Base-by-base conservation (phyloP, 805 yeast genomes). In the Vanderwaltozyma yarrowii region DNA sequence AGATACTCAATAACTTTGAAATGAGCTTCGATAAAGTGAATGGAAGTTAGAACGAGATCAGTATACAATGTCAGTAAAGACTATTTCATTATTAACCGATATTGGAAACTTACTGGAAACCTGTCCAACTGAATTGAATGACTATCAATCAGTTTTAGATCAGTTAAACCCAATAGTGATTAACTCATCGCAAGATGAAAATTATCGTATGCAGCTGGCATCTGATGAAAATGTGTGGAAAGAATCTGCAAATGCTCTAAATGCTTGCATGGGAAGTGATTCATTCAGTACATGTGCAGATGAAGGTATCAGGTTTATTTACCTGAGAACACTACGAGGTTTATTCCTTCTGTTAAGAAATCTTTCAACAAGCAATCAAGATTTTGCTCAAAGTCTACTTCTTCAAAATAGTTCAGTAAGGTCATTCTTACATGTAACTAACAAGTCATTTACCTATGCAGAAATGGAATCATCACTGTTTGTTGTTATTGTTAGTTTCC, bases 301-400 rank as follows among this genome's bases (percentile, higher is more conserved):
- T 32, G 31, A 35, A 0, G 39, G 43, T 10, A 20, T 41, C 6
- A 42, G 48, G 8, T 41, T 34, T 17, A 40, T 43, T 38, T 50
- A 48, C 32, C 17, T 58, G 6, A 56, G 80, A 31, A 43, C 67
- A 3, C 38, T 69, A 3, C 58, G 79, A 46, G 81, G 77, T 2
- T 45, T 66, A 1, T 39, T 73, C 1, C 43, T 76, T n/a, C 39
- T 75, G n/a, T 55, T 66, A 21, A 56, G 81, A 42, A 75, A 74
- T 45, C 44, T 73, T 18, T 61, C 68, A 1, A 64, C 62, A 1
- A 45, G 54, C 27, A 58, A 60, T 28, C 56, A 60, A 23, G 49
- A 41, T 4, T 37, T 52, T 4, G 58, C 67, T 5, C 59, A 53
- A 35, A 42, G 45, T 1, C 25, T 54, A 13, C 37, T 39, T 24